These are phyloP conservation scores for Kingdonia uniflora DNA, from an alignment of 164 flowering plant species.

Conservation along the genomic window DNA sequence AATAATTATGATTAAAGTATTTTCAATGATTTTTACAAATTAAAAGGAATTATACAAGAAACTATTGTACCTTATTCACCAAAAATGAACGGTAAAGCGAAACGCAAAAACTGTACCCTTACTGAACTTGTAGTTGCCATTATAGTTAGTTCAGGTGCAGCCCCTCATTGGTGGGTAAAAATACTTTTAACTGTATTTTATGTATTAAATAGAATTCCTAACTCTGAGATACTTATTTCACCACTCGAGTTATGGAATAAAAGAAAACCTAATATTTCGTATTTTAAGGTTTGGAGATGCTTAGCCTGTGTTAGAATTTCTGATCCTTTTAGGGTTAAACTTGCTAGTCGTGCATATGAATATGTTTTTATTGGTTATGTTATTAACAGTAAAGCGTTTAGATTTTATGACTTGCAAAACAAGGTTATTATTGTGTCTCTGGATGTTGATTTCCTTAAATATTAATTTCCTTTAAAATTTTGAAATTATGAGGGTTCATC, in stretches of 20 bases:
- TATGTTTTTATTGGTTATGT: neutral
- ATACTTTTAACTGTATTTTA: neutral
- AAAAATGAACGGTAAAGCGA: neutral
- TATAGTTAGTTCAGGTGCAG: neutral
- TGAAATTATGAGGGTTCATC: too few relatives aligned
- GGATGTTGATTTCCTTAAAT: neutral
- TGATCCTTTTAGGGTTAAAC: neutral
- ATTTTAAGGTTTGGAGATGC: neutral
- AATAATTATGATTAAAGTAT: neutral
- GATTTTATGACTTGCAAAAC: too few relatives aligned
- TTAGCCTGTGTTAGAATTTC: neutral
- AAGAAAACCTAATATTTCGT: neutral
- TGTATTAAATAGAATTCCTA: conserved; percentile 1
- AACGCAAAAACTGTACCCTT: neutral
- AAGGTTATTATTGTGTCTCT: neutral
- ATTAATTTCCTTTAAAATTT: neutral
- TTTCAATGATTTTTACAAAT: neutral
- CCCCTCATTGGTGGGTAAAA: neutral
- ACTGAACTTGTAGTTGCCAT: neutral
- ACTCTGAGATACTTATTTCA: neutral
- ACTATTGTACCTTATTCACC: neutral
- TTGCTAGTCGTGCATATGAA: neutral
- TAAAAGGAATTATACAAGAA: neutral
- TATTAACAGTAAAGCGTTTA: too few relatives aligned
- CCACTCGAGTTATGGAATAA: neutral